Base-by-base conservation (phyloP, 257 asterid species). In the Hygrophila difformis region DNA sequence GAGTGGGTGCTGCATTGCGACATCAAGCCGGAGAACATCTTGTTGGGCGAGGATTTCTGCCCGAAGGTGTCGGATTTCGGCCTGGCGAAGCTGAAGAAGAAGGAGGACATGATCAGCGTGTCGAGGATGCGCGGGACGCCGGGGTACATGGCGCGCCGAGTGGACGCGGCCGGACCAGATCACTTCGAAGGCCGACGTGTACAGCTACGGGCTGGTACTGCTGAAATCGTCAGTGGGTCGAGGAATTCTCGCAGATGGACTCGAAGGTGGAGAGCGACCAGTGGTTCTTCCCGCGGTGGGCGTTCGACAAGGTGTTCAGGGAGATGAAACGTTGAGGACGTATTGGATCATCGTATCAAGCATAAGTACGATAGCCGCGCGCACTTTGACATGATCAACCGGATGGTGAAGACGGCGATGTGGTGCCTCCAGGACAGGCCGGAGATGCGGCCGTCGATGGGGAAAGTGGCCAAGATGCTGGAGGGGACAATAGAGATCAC, bases 1-100 rank as follows among this genome's bases (percentile, higher is more conserved):
- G 97, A 87, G 55, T 84, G 95, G 93, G 94, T 87, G 35, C 69
- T 87, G 1, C 95, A 87, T 48, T 78, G 97, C 21, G 97, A 87
- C 57, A 87, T 84, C 44, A 87, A 87, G 68, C 97, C 93, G 0
- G 95, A 87, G 47, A 87, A 87, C 70, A 87, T 87, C 14, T 82
- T 87, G 4, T 34, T 87, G 0, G 97, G 92, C 33, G 97, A 80
- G 0, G 95, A 87, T 49, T 87, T 76, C 47, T 87, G 97, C 63
- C 97, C 97, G 0, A 84, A 87, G 59, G 86, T 84, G 18, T 87
- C 95, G 0, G 95, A 87, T 69, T 87, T 87, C 14, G 95, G 95
- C 47, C 59, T 87, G 19, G 94, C 97, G 0, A 87, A 87, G 41
- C 44, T 84, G 65, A 81, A 76, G 82, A 76, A 84, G 63, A 81